phyloP scores from a whole-genome alignment of 345 rosid genomes.

The Populus davidiana region DNA sequence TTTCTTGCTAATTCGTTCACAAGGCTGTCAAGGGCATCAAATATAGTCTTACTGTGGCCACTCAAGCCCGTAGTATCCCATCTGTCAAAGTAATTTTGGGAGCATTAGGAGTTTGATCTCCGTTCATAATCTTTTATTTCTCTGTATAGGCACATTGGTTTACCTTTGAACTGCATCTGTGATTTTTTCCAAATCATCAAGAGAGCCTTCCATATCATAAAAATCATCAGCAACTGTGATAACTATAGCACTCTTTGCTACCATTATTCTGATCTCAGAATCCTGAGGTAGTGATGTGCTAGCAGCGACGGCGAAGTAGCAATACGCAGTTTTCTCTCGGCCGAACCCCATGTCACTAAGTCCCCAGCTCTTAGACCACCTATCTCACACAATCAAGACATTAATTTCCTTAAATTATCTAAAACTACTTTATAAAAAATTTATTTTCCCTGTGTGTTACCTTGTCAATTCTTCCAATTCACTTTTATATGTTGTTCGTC shows the following conservation, averaged over 20 bases:
- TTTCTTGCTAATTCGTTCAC: constrained; percentile 32
- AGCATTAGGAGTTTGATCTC: neutral
- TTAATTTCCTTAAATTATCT: neutral
- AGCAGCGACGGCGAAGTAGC: constrained; percentile 50
- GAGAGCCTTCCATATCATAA: constrained; percentile 52
- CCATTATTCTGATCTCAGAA: constrained; percentile 29
- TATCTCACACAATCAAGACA: constrained; percentile 11
- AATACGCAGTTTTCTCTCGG: constrained; percentile 55
- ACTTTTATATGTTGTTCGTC: constrained; percentile 39
- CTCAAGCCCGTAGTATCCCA: constrained; percentile 51
- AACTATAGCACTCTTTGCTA: constrained; percentile 45
- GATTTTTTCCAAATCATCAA: constrained; percentile 44
- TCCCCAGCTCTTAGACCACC: constrained; percentile 53
- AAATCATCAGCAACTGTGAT: constrained; percentile 69
- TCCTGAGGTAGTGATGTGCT: constrained; percentile 37
- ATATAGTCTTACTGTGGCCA: constrained; percentile 47
- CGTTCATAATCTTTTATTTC: neutral
- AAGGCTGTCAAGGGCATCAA: constrained; percentile 46
- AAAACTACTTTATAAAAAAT: too few relatives aligned
- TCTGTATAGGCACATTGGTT: neutral
- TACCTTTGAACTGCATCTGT: constrained; percentile 50
- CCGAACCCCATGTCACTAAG: constrained; percentile 60
- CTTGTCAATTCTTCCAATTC: constrained; percentile 49
- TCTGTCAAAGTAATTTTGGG: constrained; percentile 22
- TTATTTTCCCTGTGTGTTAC: constrained; percentile 12